Percentiles rank a stretch among this genome's conserved stretches.
Evolutionary conservation across 352 stramenopile species (phyloP).

Genomic region (Globisporangium irregulare): DNA sequence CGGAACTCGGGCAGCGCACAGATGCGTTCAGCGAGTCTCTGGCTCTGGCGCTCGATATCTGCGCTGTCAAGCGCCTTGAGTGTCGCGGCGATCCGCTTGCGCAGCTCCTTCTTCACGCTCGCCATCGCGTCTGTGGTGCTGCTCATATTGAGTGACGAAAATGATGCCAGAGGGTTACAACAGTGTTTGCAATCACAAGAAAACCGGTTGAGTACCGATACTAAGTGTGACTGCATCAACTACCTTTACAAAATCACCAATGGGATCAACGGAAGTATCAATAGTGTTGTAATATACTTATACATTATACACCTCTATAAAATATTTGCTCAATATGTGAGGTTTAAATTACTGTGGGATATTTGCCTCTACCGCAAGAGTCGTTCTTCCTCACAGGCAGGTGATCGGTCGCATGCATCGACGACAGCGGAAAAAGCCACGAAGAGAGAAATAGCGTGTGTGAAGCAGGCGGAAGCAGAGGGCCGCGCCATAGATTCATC

Average conservation of each 20-base stretch:
- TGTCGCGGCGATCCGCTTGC: slow-evolving; percentile 41
- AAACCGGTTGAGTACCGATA: neutral
- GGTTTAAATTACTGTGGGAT: no score
- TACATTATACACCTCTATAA: no score
- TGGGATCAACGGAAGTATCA: no score
- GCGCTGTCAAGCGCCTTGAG: slow-evolving; percentile 37
- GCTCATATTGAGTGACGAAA: slow-evolving; percentile 2
- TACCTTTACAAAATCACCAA: no score
- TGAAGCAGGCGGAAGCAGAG: no score
- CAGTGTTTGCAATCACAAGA: neutral
- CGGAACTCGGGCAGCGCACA: slow-evolving; percentile 50
- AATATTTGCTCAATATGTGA: no score
- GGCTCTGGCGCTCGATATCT: slow-evolving; percentile 56
- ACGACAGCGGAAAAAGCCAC: neutral
- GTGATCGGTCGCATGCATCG: neutral
- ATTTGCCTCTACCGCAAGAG: slow-evolving; percentile 4
- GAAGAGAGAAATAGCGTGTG: neutral
- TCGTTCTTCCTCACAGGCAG: neutral
- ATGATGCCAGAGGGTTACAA: neutral
- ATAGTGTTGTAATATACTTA: no score
- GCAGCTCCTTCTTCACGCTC: slow-evolving; percentile 60
- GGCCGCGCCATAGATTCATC: no score
- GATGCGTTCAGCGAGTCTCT: slow-evolving; percentile 42
- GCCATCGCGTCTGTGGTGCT: slow-evolving; percentile 14
- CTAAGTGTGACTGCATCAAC: no score